A percentile compares a stretch with the other conserved stretches of the same genome.
Conservation (phyloP, 2,329 filamentous ascomycete species). For the Penicillium sp. region DNA sequence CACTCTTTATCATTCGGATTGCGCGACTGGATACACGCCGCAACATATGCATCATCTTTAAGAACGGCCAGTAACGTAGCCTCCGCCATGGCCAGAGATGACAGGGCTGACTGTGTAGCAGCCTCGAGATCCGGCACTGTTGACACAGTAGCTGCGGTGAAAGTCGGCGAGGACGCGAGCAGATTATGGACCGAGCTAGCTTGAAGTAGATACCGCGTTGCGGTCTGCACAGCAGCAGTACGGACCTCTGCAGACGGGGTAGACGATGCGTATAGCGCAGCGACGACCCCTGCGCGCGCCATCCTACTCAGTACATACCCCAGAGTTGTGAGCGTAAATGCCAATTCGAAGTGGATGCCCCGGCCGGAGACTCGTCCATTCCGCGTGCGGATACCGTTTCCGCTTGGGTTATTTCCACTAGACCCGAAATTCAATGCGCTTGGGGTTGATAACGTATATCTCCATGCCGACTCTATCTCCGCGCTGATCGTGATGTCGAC, state of each 20-base stretch:
- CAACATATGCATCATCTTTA: constrained; percentile 92
- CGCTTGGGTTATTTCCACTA: background rate
- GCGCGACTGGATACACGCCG: constrained; percentile 74
- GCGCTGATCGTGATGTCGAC: constrained; percentile 68
- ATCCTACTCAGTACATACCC: constrained; percentile 72
- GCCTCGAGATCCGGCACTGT: constrained; percentile 49
- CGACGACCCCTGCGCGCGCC: constrained; percentile 70
- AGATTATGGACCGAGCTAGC: constrained; percentile 77
- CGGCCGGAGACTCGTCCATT: constrained; percentile 68
- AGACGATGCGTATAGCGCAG: constrained; percentile 64
- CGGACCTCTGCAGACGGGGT: constrained; percentile 67
- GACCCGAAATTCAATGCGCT: constrained; percentile 10
- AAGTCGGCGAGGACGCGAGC: constrained; percentile 58
- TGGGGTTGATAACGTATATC: constrained; percentile 70
- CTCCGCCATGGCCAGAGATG: constrained; percentile 72
- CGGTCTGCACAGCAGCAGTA: constrained; percentile 66
- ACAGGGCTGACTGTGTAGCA: constrained; percentile 44
- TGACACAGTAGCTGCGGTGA: constrained; percentile 28
- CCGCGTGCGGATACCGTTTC: constrained; percentile 45
- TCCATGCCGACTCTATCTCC: constrained; percentile 74
- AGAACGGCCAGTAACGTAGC: constrained; percentile 85
- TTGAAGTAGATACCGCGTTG: constrained; percentile 74
- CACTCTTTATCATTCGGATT: constrained; percentile 86
- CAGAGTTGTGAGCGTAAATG: constrained; percentile 74
- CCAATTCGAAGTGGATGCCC: constrained; percentile 79